phyloP scores from a whole-genome alignment of 495 filamentous ascomycete species.

The Podospora anserina region DNA sequence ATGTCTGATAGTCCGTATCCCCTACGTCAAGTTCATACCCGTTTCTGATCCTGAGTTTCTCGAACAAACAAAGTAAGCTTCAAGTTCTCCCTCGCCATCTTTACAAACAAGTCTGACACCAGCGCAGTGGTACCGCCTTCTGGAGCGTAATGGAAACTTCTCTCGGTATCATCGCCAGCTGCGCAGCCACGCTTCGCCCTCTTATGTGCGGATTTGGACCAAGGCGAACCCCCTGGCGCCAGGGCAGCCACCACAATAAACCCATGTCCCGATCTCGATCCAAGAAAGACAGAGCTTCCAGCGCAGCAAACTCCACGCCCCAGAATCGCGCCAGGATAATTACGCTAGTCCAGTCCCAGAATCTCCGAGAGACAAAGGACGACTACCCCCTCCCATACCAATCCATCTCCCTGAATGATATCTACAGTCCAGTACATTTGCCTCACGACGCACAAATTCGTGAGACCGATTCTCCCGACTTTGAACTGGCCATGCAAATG shows the following conservation, averaged over 20 bases:
- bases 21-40: slow-evolving; percentile 33
- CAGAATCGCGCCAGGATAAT: not conserved
- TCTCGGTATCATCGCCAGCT: slow-evolving; percentile 42
- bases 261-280: not conserved
- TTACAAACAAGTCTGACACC: not conserved
- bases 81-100: not conserved
- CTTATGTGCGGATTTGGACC: slow-evolving; percentile 29
- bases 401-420: not conserved
- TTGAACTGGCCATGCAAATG: not conserved
- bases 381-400: not conserved
- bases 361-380: slow-evolving; percentile 3
- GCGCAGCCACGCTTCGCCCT: slow-evolving; percentile 42
- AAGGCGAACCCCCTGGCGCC: not conserved
- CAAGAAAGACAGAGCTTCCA: not conserved
- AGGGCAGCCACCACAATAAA: not conserved
- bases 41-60: slow-evolving; percentile 23
- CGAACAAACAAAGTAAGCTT: slow-evolving; percentile 25
- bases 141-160: slow-evolving; percentile 41
- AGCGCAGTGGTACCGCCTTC: slow-evolving; percentile 31
- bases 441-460: not conserved
- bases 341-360: not conserved
- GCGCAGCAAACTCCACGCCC: not conserved
- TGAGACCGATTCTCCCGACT: not conserved
- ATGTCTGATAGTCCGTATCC: slow-evolving; percentile 40
- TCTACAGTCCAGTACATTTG: not conserved